Evolutionary conservation across 75 land plant genomes (phyloP), one percentile per base, ranked within the genome.

Genomic region (Sequoia sempervirens): DNA sequence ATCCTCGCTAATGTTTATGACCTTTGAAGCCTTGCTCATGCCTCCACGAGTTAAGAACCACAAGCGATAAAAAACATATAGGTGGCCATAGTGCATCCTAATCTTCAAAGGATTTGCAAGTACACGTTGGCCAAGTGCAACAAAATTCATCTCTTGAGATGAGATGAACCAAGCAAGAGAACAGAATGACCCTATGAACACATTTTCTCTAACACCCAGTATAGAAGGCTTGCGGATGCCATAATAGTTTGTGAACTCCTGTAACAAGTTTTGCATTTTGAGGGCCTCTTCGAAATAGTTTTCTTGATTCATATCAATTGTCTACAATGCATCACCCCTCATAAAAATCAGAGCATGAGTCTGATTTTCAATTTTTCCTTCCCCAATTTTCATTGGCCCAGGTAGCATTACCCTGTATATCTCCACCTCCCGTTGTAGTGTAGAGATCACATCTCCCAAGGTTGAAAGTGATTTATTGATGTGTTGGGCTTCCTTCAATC

Each of bases 101-200:
- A 88, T 74, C 75, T 88, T 88, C 46, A 88, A 74, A 82, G 89
- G 89, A 70, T 88, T 88, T 12, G 89, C 89, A 32, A 88, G 87
- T 12, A 88, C 89, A 15, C 89, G 87, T 58, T 88, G 89, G 26
- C 89, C 84, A 75, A 88, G 89, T 72, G 89, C 86, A 32, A 88
- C 89, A 83, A 88, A 88, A 20, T 75, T 83, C 18, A 82, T 86
- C 41, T 88, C 89, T 58, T 88, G 89, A 80, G 89, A 81, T 7
- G 89, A 88, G 88, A 88, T 88, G 84, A 88, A 88, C 85, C 87
- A 85, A 46, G 89, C 89, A 70, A 88, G 85, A n/a, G 89, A 88
- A 40, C 88, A 88, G 73, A 88, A 83, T 82, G 89, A 86, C 32
- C 89, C 89, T 23, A 88, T 88, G 85, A 88, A 88, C 37, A 88